phyloP scores from a whole-genome alignment of 768 basidiomycete genomes.

The Lentinula aciculospora region DNA sequence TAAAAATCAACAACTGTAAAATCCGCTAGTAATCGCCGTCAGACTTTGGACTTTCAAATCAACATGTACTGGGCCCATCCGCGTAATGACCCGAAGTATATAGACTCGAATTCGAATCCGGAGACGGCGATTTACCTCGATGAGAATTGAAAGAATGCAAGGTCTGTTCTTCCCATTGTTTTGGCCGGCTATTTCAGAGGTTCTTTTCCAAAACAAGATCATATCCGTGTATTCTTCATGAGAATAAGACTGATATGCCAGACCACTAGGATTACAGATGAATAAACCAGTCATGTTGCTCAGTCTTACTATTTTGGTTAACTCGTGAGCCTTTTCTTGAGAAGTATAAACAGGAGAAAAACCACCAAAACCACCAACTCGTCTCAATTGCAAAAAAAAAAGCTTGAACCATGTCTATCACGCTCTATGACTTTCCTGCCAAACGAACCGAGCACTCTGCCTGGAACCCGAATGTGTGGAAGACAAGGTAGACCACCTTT shows the following conservation, averaged over 20 bases:
- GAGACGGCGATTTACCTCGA: background rate
- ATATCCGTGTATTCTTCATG: background rate
- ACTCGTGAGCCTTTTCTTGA: background rate
- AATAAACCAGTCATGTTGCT: background rate
- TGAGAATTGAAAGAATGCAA: background rate
- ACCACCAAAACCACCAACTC: background rate
- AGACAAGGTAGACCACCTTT: background rate
- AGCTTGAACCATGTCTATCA: slow-evolving; percentile 1
- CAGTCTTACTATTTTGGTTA: background rate
- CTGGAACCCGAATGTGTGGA: slow-evolving; percentile 3
- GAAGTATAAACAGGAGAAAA: background rate
- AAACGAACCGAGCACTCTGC: background rate
- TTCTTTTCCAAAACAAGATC: background rate
- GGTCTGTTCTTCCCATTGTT: background rate
- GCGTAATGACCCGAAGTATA: no score
- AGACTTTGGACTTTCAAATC: no score
- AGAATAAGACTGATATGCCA: background rate
- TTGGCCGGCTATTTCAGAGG: background rate
- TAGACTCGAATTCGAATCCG: background rate
- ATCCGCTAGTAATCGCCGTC: no score
- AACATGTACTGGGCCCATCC: no score
- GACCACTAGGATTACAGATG: background rate
- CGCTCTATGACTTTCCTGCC: background rate
- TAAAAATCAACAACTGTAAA: no score
- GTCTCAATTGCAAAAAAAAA: no score